phyloP scores from a whole-genome alignment of 2,329 filamentous ascomycete genomes.

The Parafenestella ontariensis region DNA sequence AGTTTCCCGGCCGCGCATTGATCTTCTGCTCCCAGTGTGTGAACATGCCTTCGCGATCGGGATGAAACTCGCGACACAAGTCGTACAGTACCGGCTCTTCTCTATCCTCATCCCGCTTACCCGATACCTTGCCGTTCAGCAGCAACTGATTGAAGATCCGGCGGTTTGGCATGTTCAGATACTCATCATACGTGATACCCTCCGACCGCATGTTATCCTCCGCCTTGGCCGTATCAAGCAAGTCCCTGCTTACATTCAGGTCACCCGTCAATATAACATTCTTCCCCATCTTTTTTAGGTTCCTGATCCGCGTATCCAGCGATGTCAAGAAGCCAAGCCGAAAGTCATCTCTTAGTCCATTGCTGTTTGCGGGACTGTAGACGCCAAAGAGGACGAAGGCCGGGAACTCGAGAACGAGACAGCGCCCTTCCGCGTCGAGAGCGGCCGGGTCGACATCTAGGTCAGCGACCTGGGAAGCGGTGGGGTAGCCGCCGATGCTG shows the following conservation, averaged over 20 bases:
- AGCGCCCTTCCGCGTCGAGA: constrained; percentile 90
- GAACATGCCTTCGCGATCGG: constrained; percentile 85
- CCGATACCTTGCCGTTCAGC: constrained; percentile 72
- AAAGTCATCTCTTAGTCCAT: constrained; percentile 83
- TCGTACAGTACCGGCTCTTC: constrained; percentile 81
- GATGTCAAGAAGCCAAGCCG: constrained; percentile 79
- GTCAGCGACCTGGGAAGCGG: constrained; percentile 68
- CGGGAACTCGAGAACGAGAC: constrained; percentile 89
- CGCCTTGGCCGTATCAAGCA: constrained; percentile 78
- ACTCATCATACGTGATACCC: constrained; percentile 72
- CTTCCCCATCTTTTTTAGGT: constrained; percentile 81
- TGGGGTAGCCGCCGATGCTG: constrained; percentile 89
- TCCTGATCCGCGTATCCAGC: constrained; percentile 83
- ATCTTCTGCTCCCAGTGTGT: constrained; percentile 96
- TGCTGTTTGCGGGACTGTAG: constrained; percentile 89
- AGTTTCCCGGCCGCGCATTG: constrained; percentile 95
- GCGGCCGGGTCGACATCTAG: constrained; percentile 69
- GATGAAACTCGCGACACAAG: constrained; percentile 81
- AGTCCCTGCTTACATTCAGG: constrained; percentile 76
- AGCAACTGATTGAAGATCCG: constrained; percentile 88
- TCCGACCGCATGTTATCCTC: constrained; percentile 75
- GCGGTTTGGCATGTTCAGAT: constrained; percentile 73
- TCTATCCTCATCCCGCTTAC: constrained; percentile 71
- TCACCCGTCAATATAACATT: constrained; percentile 86
- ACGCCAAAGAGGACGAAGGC: constrained; percentile 93